phyloP scores from a whole-genome alignment of 2,329 filamentous ascomycete species.

The Trichoderma atroviride region DNA sequence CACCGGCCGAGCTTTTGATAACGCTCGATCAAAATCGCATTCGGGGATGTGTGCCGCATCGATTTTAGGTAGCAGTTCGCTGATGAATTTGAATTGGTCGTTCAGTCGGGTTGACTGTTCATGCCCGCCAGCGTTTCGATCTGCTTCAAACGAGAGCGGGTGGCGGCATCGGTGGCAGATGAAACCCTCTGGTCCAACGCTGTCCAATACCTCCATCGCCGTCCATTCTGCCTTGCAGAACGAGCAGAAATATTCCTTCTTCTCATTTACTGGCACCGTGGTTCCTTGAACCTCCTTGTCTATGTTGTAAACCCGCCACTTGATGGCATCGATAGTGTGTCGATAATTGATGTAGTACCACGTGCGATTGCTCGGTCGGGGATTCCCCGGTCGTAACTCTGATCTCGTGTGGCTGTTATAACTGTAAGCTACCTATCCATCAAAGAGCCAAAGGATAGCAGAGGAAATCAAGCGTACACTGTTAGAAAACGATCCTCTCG shows the following conservation, averaged over 20 bases:
- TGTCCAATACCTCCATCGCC: slow-evolving; percentile 84
- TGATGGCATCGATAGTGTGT: slow-evolving; percentile 92
- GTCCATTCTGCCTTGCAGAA: slow-evolving; percentile 87
- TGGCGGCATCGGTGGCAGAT: slow-evolving; percentile 77
- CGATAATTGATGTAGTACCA: slow-evolving; percentile 98
- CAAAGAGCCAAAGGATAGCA: neutral
- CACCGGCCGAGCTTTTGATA: slow-evolving; percentile 64
- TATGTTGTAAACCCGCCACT: slow-evolving; percentile 87
- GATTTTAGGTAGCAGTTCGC: slow-evolving; percentile 74
- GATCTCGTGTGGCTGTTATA: slow-evolving; percentile 60
- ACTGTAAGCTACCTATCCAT: slow-evolving; percentile 47
- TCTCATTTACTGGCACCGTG: slow-evolving; percentile 77
- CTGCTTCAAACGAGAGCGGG: slow-evolving; percentile 65
- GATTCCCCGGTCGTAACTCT: slow-evolving; percentile 78
- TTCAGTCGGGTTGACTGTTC: slow-evolving; percentile 76
- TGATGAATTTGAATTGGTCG: slow-evolving; percentile 77
- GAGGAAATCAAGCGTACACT: slow-evolving; percentile 58
- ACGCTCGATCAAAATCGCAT: slow-evolving; percentile 71
- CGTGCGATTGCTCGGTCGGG: slow-evolving; percentile 79
- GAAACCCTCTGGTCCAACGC: slow-evolving; percentile 71
- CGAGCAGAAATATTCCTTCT: slow-evolving; percentile 87
- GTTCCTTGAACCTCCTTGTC: slow-evolving; percentile 86
- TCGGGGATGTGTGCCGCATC: slow-evolving; percentile 74
- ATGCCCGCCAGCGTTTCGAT: slow-evolving; percentile 69
- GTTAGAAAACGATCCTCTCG: slow-evolving; percentile 83